These are phyloP conservation scores for Globisporangium barbulae DNA, from an alignment of 352 stramenopile genomes.

Conservation along the genomic window DNA sequence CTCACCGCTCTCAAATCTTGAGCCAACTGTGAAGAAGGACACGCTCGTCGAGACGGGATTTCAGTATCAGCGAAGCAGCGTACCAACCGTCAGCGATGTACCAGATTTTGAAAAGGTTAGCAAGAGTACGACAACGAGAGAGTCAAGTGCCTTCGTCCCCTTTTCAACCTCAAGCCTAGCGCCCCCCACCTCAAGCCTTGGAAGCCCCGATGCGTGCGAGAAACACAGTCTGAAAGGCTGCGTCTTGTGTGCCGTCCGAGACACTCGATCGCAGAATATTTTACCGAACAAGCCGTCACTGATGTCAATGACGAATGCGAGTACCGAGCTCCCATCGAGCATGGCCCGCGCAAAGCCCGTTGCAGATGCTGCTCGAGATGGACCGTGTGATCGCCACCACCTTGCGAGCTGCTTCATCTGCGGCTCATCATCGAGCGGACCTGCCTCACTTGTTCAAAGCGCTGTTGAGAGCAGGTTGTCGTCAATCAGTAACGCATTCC, in stretches of 20 bases:
- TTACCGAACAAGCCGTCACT: not conserved
- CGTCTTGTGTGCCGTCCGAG: constrained; percentile 50
- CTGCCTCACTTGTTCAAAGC: constrained; percentile 2
- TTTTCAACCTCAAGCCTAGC: not conserved
- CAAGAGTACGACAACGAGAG: not conserved
- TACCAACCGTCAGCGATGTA: not conserved
- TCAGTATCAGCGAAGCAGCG: not conserved
- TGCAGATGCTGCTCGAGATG: constrained; percentile 2
- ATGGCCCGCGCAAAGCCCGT: not conserved
- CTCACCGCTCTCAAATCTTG: not conserved
- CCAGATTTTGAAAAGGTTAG: not conserved
- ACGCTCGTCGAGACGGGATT: not conserved
- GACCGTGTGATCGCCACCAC: constrained; percentile 44
- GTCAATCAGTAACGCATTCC: not conserved
- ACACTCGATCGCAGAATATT: not conserved
- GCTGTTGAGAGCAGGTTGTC: not conserved
- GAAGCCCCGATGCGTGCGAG: constrained; percentile 17
- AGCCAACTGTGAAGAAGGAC: not conserved
- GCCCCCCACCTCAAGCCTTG: too few species aligned
- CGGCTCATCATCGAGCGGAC: constrained; percentile 17
- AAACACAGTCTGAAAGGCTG: constrained; percentile 67
- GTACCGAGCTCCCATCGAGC: not conserved
- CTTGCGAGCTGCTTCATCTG: constrained; percentile 69
- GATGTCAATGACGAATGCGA: not conserved
- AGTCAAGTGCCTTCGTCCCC: not conserved